Base-by-base conservation (phyloP, 2,329 filamentous ascomycete genomes). In the Hymenoscyphus infarciens region DNA sequence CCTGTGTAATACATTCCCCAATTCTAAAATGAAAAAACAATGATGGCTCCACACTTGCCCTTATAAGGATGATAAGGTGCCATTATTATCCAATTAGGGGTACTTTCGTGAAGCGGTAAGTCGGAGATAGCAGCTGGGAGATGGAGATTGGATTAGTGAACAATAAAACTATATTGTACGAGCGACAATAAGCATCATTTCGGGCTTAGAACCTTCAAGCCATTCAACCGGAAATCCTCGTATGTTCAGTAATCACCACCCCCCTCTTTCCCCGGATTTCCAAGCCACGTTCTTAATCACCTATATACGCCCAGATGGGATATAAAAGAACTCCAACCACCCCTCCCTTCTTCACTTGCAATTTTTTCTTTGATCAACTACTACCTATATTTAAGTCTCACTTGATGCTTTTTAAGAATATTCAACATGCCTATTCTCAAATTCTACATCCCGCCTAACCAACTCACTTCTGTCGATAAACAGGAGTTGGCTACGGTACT, bases 381-480 rank as follows among this genome's bases (percentile, higher is more conserved):
- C 15, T 39, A 13, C 11, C 35, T 16, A 39, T 56, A 29, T 8
- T 56, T 16, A 31, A 25, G 29, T 15, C 16, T 33, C 8, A 3
- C 15, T 10, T 31, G 5, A 31, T 1, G 4, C 29, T 31, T 31
- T 31, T 31, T 6, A 8, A 8, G 29, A 29, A 31, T 31, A 31
- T 31, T 31, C 25, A 61, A 58, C 54, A 69, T 69, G 67, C 67
- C 66, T 13, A 33, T 66, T 10, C 64, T 67, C 29, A 60, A 68
- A 58, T 65, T 69, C 56, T 69, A 67, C 42, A 65, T 52, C 38
- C 61, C 22, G 15, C 56, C 59, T 5, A 57, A 56, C 19, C 67
- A 69, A 49, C 60, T 69, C 8, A 63, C 66, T 1, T 16, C 55
- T 3, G 61, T 42, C 1, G 67, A 69, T 31, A 66, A 68, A 33